Conservation (phyloP, 495 filamentous ascomycete genomes). For the Penicillium cataractarum region DNA sequence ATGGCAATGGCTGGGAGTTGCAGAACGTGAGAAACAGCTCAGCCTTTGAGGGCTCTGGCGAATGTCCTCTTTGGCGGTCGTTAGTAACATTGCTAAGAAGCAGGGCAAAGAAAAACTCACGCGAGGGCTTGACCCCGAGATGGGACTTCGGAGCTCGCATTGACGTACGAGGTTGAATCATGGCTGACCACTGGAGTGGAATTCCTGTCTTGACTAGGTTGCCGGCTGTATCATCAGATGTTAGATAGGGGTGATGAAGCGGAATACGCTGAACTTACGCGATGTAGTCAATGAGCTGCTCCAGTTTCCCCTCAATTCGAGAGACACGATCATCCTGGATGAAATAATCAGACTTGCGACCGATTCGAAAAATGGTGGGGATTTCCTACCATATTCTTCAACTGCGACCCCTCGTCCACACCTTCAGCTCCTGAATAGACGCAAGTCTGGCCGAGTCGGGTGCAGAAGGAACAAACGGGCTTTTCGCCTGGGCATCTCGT, state of each 20-base stretch:
- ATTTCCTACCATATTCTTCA: constrained; percentile 23
- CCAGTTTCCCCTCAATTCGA: constrained; percentile 41
- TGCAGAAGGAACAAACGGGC: constrained; percentile 46
- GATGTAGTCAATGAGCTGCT: constrained; percentile 35
- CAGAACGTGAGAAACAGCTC: constrained; percentile 39
- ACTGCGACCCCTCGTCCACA: constrained; percentile 24
- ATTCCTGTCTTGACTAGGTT: constrained; percentile 4
- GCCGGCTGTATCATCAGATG: not conserved
- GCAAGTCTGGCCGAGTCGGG: constrained; percentile 44
- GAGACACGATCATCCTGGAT: constrained; percentile 43
- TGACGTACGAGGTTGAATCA: not conserved
- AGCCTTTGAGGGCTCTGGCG: constrained; percentile 9
- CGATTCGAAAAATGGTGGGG: no score
- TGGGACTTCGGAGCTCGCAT: not conserved
- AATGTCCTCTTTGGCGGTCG: constrained; percentile 1
- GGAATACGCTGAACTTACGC: constrained; percentile 16
- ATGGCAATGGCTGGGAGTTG: constrained; percentile 44
- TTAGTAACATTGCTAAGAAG: not conserved
- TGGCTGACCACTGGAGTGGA: not conserved
- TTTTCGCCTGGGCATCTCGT: constrained; percentile 48
- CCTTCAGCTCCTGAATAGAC: constrained; percentile 36
- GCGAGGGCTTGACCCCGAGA: not conserved
- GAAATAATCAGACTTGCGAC: not conserved
- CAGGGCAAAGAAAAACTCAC: not conserved
- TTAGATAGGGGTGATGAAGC: not conserved